phyloP scores from a whole-genome alignment of 2,329 filamentous ascomycete genomes.

The Alternaria alternata region DNA sequence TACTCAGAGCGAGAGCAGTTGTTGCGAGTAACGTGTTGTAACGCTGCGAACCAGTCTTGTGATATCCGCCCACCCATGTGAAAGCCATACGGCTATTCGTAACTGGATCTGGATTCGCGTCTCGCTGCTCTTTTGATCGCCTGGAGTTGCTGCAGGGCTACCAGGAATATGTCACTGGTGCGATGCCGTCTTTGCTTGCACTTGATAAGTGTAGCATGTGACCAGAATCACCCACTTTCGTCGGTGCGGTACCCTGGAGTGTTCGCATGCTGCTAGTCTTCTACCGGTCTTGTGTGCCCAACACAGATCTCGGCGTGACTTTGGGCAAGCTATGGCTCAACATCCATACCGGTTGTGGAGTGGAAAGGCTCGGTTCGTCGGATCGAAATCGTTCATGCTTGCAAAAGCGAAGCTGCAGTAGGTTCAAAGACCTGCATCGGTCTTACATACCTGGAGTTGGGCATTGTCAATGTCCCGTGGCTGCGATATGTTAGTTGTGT shows the following conservation, averaged over 20 bases:
- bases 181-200: slow-evolving; percentile 27
- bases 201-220: slow-evolving; percentile 17
- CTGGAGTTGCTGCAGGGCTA: slow-evolving; percentile 19
- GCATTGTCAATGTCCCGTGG: slow-evolving; percentile 94
- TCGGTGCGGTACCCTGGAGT: slow-evolving; percentile 35
- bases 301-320: slow-evolving; percentile 40
- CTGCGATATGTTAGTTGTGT: slow-evolving; percentile 65
- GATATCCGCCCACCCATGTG: slow-evolving; percentile 29
- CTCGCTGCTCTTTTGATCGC: slow-evolving; percentile 19
- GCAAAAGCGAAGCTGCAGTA: slow-evolving; percentile 42
- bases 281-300: slow-evolving; percentile 43
- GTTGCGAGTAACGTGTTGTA: slow-evolving; percentile 15
- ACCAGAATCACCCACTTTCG: slow-evolving; percentile 36
- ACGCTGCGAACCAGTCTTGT: slow-evolving; percentile 29
- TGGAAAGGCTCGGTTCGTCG: slow-evolving; percentile 35
- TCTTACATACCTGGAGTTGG: slow-evolving; percentile 99
- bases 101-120: slow-evolving; percentile 19
- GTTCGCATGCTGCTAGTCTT: slow-evolving; percentile 45
- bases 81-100: slow-evolving; percentile 19
- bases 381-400: slow-evolving; percentile 45
- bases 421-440: slow-evolving; percentile 61
- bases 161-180: slow-evolving; percentile 23
- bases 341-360: slow-evolving; percentile 31
- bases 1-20: slow-evolving; percentile 17
- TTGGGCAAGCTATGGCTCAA: slow-evolving; percentile 39